Conservation (phyloP, 179 eudicot species). For the Monotropa hypopitys region DNA sequence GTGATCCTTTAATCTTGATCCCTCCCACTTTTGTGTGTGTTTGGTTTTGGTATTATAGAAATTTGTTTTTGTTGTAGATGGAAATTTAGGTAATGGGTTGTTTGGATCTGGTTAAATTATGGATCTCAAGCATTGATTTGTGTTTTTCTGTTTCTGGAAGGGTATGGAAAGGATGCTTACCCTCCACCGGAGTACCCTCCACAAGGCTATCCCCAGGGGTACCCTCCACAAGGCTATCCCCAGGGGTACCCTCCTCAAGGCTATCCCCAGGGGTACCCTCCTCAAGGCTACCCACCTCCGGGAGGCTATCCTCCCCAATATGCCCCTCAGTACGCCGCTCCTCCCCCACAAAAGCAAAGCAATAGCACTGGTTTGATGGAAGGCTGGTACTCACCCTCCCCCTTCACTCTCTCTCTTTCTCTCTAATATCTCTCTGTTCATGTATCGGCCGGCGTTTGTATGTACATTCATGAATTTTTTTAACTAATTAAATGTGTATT, state of each 20-base stretch:
- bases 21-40: too few relatives aligned
- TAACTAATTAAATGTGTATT: too few relatives aligned
- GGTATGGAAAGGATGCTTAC: constrained; percentile 62
- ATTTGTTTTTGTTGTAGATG: too few relatives aligned
- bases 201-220: constrained; percentile 26
- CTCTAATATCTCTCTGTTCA: not conserved
- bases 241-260: constrained; percentile 39
- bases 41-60: too few relatives aligned
- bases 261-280: constrained; percentile 36
- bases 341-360: constrained; percentile 34
- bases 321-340: constrained; percentile 54
- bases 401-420: not conserved
- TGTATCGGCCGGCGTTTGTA: too few relatives aligned
- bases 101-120: not conserved
- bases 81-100: not conserved
- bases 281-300: constrained; percentile 18
- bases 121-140: not conserved
- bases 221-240: constrained; percentile 33
- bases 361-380: constrained; percentile 24
- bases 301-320: constrained; percentile 50
- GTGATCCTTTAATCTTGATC: constrained; percentile 13
- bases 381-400: constrained; percentile 45
- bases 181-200: constrained; percentile 56
- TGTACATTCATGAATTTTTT: too few relatives aligned
- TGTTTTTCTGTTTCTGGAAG: constrained; percentile 23